A percentile compares a stretch with the other conserved stretches of the same genome.
Conservation (phyloP, 192 early-diverging fungal species). For the Allomyces javanicus region DNA sequence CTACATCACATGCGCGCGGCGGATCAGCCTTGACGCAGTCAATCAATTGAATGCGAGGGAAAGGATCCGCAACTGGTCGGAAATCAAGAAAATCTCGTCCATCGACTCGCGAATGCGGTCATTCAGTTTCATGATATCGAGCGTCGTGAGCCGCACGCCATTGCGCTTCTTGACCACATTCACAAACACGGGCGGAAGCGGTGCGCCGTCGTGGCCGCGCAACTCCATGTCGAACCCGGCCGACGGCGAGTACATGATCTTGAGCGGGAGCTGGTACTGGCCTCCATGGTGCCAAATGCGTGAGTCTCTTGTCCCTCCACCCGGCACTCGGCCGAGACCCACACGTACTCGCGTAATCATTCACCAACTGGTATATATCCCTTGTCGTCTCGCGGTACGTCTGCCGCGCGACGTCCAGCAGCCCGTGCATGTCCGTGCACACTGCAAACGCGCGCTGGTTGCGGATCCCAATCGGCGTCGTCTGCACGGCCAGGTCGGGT, state of each 20-base stretch:
- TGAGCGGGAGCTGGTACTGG: neutral
- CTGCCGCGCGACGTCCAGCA: neutral
- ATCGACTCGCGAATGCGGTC: neutral
- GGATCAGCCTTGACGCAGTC: neutral
- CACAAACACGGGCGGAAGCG: neutral
- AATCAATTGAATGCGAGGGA: too few relatives aligned
- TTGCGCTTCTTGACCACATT: neutral
- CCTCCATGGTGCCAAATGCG: neutral
- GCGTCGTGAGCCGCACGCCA: neutral
- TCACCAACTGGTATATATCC: neutral
- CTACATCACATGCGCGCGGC: neutral
- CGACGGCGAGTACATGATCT: neutral
- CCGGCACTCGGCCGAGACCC: neutral
- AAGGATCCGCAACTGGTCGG: neutral
- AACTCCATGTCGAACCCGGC: neutral
- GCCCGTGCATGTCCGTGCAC: neutral
- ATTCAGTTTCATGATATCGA: constrained; percentile 1
- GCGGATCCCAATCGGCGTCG: neutral
- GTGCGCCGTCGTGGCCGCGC: neutral
- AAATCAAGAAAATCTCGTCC: constrained; percentile 1
- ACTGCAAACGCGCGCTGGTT: neutral
- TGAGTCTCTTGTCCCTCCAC: too few relatives aligned
- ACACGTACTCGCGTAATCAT: neutral
- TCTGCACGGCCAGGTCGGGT: neutral
- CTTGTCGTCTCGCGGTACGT: neutral